Base-by-base conservation (phyloP, 169 alveolate genomes). In the Plasmodium gallinaceum region DNA sequence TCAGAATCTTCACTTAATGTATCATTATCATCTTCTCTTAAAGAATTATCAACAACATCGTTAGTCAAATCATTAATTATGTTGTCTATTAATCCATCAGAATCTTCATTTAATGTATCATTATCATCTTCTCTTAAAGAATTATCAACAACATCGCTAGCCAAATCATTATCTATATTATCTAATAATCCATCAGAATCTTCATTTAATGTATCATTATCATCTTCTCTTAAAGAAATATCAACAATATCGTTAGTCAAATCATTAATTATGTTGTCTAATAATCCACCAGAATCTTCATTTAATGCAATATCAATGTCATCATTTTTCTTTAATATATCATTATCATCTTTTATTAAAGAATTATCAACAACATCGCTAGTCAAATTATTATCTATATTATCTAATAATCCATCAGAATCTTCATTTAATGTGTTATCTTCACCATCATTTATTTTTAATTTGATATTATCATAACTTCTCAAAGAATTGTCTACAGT, bases 251-350 rank as follows among this genome's bases (percentile, higher is more conserved):
- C 66, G 8, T 5, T 14, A 26, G 42, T 65, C 7, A 52, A 32
- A 18, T 45, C 66, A 71, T 48, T 16, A 54, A 24, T 16, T 5
- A 48, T n/a, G 24, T 37, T 51, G n/a, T 46, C 85, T 71, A 71
- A 20, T 39, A n/a, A n/a, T n/a, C n/a, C n/a, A n/a, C n/a, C n/a
- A n/a, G n/a, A n/a, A n/a, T n/a, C n/a, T n/a, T n/a, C 20, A 51
- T 16, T 39, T 24, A 46, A 0, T 37, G 24, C 16, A 37, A 16
- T 6, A 32, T 48, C 66, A 57, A 16, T 71, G 22, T 37, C 43
- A 16, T 20, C 68, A 8, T 58, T 8, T 58, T 9, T 5, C 0
- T 51, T 51, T 51, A 14, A 4, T 14, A 5, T 8, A 58, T 14
- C 68, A 58, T 18, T 20, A 14, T 14, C 3, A n/a, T 58, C 68